These are phyloP conservation scores for Earliella scabrosa DNA, from an alignment of 1,284 basidiomycete species.

Conservation along the genomic window DNA sequence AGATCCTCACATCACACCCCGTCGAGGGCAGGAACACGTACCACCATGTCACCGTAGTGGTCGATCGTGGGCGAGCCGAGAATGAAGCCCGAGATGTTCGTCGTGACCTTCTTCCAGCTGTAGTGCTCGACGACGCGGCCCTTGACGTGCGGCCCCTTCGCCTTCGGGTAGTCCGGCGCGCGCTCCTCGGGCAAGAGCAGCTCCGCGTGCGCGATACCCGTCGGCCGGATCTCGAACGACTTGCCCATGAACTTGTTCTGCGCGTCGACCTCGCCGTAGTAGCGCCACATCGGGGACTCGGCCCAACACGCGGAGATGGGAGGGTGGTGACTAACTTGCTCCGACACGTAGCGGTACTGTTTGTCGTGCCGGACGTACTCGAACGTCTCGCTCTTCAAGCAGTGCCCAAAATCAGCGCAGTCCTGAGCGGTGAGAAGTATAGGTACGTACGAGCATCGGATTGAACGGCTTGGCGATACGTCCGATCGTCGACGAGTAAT, in stretches of 20 bases:
- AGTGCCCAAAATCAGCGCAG: neutral
- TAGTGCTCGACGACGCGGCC: constrained; percentile 82
- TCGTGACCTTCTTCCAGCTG: constrained; percentile 96
- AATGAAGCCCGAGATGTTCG: constrained; percentile 93
- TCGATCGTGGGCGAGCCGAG: constrained; percentile 94
- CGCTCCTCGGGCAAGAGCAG: constrained; percentile 78
- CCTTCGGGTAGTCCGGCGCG: constrained; percentile 61
- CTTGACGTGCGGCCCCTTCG: constrained; percentile 40
- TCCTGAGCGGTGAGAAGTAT: too few species aligned
- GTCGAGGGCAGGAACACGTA: constrained; percentile 47
- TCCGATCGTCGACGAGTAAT: constrained; percentile 96
- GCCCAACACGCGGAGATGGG: constrained; percentile 98
- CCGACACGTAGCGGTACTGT: constrained; percentile 91
- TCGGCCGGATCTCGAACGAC: constrained; percentile 95
- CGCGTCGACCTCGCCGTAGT: constrained; percentile 92
- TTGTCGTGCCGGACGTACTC: constrained; percentile 91
- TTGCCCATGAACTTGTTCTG: constrained; percentile 97
- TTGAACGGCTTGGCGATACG: constrained; percentile 97
- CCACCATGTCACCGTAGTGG: constrained; percentile 95
- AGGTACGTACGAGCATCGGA: constrained; percentile 74
- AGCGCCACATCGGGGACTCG: constrained; percentile 88
- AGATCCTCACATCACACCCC: neutral
- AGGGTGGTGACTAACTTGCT: constrained; percentile 96
- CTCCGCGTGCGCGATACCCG: constrained; percentile 91
- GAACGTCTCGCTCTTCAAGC: constrained; percentile 89